Evolutionary conservation across 306 rosid genomes (phyloP).

Genomic region (Notholithocarpus densiflorus): DNA sequence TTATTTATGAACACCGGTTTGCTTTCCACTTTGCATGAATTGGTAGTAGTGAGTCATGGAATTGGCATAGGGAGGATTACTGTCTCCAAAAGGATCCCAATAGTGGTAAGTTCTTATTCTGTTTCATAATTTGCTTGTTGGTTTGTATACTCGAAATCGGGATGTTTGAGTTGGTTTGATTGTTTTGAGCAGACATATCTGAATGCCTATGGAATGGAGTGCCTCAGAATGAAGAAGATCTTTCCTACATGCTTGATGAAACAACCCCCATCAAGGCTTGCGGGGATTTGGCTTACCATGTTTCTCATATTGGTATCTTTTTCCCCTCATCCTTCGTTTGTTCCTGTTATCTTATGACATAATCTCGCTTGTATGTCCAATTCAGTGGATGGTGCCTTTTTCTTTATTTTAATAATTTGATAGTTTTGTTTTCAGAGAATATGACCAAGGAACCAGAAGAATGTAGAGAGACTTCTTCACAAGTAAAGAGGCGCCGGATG

Average conservation of each 20-base stretch:
- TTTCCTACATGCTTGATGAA: conserved; percentile 69
- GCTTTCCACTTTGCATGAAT: conserved; percentile 11
- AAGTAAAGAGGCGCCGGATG: conserved; percentile 82
- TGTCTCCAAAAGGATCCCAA: conserved; percentile 38
- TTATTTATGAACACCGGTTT: neutral
- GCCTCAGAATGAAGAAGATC: conserved; percentile 56
- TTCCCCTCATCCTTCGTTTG: neutral
- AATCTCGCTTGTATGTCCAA: conserved; percentile 7
- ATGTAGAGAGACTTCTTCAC: conserved; percentile 54
- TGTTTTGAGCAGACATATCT: conserved; percentile 46
- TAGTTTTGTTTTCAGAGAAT: conserved; percentile 42
- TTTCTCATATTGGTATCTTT: conserved; percentile 40
- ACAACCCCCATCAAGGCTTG: conserved; percentile 91
- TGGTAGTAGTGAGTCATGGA: conserved; percentile 50
- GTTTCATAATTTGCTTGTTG: neutral
- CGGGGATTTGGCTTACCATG: conserved; percentile 59
- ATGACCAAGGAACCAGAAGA: conserved; percentile 44
- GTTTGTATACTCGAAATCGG: neutral
- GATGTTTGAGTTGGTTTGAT: conserved; percentile 7
- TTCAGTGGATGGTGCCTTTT: neutral
- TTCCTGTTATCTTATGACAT: conserved; percentile 3
- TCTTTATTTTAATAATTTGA: conserved; percentile 16
- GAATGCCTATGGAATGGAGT: conserved; percentile 59
- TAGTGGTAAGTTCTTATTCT: conserved; percentile 36
- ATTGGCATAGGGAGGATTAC: conserved; percentile 52